Conservation (phyloP, 1,284 basidiomycete species). For the Sparassis latifolia region DNA sequence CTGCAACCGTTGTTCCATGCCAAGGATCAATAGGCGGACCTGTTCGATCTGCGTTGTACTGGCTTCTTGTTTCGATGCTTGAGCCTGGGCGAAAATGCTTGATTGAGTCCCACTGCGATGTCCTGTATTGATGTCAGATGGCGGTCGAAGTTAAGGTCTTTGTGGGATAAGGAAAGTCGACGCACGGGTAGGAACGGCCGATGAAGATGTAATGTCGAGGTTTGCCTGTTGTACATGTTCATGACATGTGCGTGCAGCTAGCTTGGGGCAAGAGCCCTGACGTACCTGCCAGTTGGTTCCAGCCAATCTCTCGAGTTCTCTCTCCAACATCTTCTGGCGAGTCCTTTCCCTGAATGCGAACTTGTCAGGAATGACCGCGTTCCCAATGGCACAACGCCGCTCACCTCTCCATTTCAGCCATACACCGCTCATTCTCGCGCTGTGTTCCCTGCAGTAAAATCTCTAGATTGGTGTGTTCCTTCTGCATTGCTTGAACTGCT, state of each 20-base stretch:
- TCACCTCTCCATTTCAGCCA: slow-evolving; percentile 67
- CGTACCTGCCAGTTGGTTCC: slow-evolving; percentile 71
- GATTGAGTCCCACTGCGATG: not conserved
- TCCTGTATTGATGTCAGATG: not conserved
- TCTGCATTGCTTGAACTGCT: slow-evolving; percentile 52
- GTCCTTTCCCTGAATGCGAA: slow-evolving; percentile 14
- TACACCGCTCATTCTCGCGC: slow-evolving; percentile 70
- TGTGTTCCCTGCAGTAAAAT: slow-evolving; percentile 69
- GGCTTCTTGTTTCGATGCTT: slow-evolving; percentile 22
- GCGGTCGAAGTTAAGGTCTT: not conserved
- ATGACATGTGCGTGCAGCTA: too few relatives aligned
- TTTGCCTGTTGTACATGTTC: slow-evolving; percentile 13
- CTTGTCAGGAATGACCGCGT: not conserved
- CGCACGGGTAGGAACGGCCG: slow-evolving; percentile 23
- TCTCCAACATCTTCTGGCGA: slow-evolving; percentile 66
- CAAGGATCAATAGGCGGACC: slow-evolving; percentile 60
- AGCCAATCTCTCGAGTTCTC: slow-evolving; percentile 56
- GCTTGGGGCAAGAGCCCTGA: too few relatives aligned
- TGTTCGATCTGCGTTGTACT: slow-evolving; percentile 60
- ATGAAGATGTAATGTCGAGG: slow-evolving; percentile 39
- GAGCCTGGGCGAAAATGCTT: not conserved
- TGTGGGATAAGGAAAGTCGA: slow-evolving; percentile 10
- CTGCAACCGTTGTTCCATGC: slow-evolving; percentile 71
- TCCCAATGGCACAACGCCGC: not conserved
- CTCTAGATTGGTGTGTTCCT: slow-evolving; percentile 66